Evolutionary conservation across 495 filamentous ascomycete species (phyloP).

Genomic region (Durotheca rogersii): DNA sequence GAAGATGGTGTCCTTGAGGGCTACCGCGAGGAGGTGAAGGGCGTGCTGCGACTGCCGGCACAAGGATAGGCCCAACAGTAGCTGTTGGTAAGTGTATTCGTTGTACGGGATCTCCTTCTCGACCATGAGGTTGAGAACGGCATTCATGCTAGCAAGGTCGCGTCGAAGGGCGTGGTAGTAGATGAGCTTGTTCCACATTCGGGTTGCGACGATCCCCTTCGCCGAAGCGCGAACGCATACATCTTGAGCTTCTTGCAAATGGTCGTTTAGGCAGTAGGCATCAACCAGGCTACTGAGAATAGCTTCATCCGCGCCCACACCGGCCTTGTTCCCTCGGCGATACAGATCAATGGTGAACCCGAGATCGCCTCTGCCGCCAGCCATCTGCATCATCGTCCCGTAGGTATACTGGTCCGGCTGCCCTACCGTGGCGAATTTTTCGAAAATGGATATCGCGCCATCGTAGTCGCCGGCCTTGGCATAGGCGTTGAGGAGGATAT

Average conservation of each 20-base stretch:
- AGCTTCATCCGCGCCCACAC: conserved; percentile 27
- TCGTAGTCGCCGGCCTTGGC: conserved; percentile 63
- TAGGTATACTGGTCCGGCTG: conserved; percentile 63
- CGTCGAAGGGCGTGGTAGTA: conserved; percentile 63
- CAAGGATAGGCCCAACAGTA: conserved; percentile 69
- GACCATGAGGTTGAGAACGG: conserved; percentile 64
- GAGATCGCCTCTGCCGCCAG: conserved; percentile 71
- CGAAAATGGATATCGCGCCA: conserved; percentile 60
- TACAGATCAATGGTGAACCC: conserved; percentile 65
- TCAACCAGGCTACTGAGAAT: conserved; percentile 67
- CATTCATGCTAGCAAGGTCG: conserved; percentile 61
- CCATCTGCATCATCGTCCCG: conserved; percentile 69
- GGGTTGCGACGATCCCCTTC: conserved; percentile 48
- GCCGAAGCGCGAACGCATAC: conserved; percentile 48
- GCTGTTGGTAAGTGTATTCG: conserved; percentile 67
- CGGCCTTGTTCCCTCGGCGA: conserved; percentile 48
- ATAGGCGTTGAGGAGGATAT: conserved; percentile 74
- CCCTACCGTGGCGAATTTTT: conserved; percentile 51
- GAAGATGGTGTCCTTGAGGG: conserved; percentile 59
- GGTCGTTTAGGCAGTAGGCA: conserved; percentile 66
- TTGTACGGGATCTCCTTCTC: conserved; percentile 59
- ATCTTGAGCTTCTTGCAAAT: conserved; percentile 59
- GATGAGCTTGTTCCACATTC: conserved; percentile 79
- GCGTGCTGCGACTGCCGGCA: conserved; percentile 65
- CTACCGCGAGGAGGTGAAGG: conserved; percentile 58